These are phyloP conservation scores for Botrytis fragariae DNA, from an alignment of 2,329 filamentous ascomycete species.

Conservation along the genomic window DNA sequence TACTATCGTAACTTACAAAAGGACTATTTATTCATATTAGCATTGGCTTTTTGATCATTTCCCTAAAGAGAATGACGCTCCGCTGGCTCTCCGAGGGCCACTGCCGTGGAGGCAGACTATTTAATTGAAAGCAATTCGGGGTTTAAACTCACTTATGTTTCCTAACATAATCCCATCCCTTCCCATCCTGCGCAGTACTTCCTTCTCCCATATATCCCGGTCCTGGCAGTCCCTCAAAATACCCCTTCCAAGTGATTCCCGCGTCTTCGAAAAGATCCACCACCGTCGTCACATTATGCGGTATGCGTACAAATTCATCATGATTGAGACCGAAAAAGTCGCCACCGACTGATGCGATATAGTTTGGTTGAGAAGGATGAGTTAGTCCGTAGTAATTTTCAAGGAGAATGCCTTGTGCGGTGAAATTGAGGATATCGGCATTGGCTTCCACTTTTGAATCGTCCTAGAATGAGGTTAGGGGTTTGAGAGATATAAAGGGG, in stretches of 20 bases:
- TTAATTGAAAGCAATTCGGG: background rate
- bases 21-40: slow-evolving; percentile 29
- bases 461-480: slow-evolving; percentile 39
- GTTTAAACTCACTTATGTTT: slow-evolving; percentile 36
- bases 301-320: slow-evolving; percentile 45
- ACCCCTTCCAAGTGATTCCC: slow-evolving; percentile 45
- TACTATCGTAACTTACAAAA: slow-evolving; percentile 53
- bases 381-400: slow-evolving; percentile 48
- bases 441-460: slow-evolving; percentile 44
- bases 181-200: slow-evolving; percentile 40
- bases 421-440: slow-evolving; percentile 43
- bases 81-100: slow-evolving; percentile 11
- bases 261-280: slow-evolving; percentile 47
- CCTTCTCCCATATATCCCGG: slow-evolving; percentile 48
- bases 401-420: slow-evolving; percentile 45
- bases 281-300: slow-evolving; percentile 47
- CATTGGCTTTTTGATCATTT: background rate
- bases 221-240: slow-evolving; percentile 47
- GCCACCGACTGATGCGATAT: slow-evolving; percentile 46
- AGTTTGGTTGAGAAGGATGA: slow-evolving; percentile 48
- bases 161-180: slow-evolving; percentile 39
- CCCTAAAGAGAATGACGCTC: background rate
- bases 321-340: slow-evolving; percentile 51
- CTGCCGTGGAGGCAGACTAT: slow-evolving; percentile 15
- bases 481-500: background rate